Percentiles rank a stretch among this genome's conserved stretches.
phyloP scores from a whole-genome alignment of 2,329 filamentous ascomycete genomes.

The Fusarium sacchari region DNA sequence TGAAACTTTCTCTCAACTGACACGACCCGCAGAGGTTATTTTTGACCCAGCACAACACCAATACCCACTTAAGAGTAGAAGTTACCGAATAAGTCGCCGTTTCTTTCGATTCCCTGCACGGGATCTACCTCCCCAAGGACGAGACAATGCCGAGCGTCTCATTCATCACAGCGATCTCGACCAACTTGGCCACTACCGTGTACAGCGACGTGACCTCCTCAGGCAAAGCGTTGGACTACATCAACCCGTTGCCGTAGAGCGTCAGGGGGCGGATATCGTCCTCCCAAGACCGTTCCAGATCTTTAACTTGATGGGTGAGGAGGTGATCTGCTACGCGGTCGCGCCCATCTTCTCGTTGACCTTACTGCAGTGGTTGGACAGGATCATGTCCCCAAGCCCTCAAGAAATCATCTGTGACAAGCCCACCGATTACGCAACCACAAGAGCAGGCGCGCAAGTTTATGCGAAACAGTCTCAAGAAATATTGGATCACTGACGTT shows the following conservation, averaged over 20 bases:
- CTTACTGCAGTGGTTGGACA: not conserved
- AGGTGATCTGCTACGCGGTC: rapidly evolving
- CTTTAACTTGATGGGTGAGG: not conserved
- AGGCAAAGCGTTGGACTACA: rapidly evolving
- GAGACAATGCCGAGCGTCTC: not conserved
- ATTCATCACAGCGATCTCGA: rapidly evolving
- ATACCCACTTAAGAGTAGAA: not conserved
- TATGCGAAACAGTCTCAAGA: constrained; percentile 78
- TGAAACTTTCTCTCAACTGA: not conserved
- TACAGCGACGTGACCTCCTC: not conserved
- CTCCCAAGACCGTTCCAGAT: rapidly evolving
- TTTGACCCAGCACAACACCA: rapidly evolving
- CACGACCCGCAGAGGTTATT: not conserved
- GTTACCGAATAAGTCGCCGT: not conserved
- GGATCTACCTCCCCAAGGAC: not conserved
- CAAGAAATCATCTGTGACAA: constrained; percentile 56
- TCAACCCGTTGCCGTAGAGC: not conserved
- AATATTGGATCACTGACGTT: constrained; percentile 77
- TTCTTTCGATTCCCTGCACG: not conserved
- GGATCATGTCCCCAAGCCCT: constrained; percentile 58
- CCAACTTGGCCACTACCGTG: rapidly evolving
- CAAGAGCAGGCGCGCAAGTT: constrained; percentile 74
- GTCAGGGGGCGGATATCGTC: not conserved
- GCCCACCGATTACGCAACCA: constrained; percentile 68
- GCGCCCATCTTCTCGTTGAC: not conserved